Base-by-base conservation (phyloP, 2,329 filamentous ascomycete genomes). In the Fusarium musae region DNA sequence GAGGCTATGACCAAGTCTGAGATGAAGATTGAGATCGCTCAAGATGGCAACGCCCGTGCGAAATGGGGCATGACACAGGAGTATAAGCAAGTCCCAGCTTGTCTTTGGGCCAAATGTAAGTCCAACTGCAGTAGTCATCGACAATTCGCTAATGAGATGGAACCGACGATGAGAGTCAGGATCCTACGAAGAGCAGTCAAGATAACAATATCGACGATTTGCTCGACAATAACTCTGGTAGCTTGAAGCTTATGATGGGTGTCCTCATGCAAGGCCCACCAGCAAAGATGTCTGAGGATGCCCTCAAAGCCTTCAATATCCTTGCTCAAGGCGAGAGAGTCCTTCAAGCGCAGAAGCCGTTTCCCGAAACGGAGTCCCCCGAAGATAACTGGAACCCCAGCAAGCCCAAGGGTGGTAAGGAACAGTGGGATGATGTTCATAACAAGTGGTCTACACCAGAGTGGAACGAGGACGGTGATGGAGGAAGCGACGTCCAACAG, bases 121-220 rank as follows among this genome's bases (percentile, higher is more conserved):
- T 16, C 34, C 2, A 36, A 36, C 8, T 2, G 2, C 3, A 36
- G 15, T 34, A 12, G 0, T 17, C 3, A 12, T 3, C 9, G 4
- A 5, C 2, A 3, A 0, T 49, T n/a, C 17, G 3, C n/a, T 36
- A 9, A 52, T 2, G 0, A 15, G 1, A 5, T 5, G n/a, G 12
- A 11, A 52, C 8, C 32, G 37, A 56, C 5, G 6, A 40, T 42
- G 26, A n/a, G 15, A 28, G 36, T 5, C 11, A 17, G 9, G 36
- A 56, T 15, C 36, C 37, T 7, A n/a, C 37, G 21, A 30, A 56
- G 36, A 56, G 37, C n/a, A 23, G 12, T 15, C 6, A 36, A 2
- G 37, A 21, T 9, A 56, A 32, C 21, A 56, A 32, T 3, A 32
- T 56, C 5, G 21, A 56, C 16, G 26, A 28, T 16, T 12, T 42